phyloP scores from a whole-genome alignment of 2,329 filamentous ascomycete species.

The Byssothecium circinans region DNA sequence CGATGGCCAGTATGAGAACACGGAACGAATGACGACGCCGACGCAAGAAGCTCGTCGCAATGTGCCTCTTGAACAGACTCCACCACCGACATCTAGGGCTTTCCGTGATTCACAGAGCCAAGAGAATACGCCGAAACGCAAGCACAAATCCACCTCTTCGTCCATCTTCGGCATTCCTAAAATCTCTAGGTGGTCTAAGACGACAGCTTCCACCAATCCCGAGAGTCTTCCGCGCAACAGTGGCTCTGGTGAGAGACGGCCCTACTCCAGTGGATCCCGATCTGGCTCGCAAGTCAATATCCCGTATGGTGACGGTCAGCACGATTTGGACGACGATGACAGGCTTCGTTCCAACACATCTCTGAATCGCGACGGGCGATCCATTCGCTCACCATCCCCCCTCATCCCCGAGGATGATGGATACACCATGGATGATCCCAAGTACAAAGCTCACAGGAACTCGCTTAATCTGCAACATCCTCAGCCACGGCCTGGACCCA shows the following conservation, averaged over 20 bases:
- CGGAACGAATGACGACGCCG: constrained; percentile 64
- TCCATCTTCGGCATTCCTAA: constrained; percentile 76
- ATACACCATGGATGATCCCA: constrained; percentile 62
- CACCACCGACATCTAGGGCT: constrained; percentile 54
- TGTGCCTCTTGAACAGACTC: constrained; percentile 47
- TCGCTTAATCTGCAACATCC: constrained; percentile 79
- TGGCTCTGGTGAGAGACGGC: constrained; percentile 59
- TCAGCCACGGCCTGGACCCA: constrained; percentile 73
- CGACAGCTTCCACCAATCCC: constrained; percentile 84
- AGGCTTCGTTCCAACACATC: constrained; percentile 47
- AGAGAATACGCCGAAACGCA: constrained; percentile 80
- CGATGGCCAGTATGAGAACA: constrained; percentile 61
- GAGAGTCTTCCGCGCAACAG: constrained; percentile 71
- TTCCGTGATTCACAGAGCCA: constrained; percentile 61
- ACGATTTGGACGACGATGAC: constrained; percentile 63
- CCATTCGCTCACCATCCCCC: constrained; percentile 48
- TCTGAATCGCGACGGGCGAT: constrained; percentile 27
- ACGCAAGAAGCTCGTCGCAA: constrained; percentile 54
- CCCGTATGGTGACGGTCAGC: constrained; percentile 63
- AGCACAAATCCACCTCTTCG: constrained; percentile 84
- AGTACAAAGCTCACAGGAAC: constrained; percentile 80
- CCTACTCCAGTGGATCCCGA: constrained; percentile 68
- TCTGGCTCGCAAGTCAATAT: constrained; percentile 75
- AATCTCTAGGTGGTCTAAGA: constrained; percentile 96
- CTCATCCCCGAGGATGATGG: constrained; percentile 57